Conservation (phyloP, 768 basidiomycete species). For the Dentipellis fragilis region DNA sequence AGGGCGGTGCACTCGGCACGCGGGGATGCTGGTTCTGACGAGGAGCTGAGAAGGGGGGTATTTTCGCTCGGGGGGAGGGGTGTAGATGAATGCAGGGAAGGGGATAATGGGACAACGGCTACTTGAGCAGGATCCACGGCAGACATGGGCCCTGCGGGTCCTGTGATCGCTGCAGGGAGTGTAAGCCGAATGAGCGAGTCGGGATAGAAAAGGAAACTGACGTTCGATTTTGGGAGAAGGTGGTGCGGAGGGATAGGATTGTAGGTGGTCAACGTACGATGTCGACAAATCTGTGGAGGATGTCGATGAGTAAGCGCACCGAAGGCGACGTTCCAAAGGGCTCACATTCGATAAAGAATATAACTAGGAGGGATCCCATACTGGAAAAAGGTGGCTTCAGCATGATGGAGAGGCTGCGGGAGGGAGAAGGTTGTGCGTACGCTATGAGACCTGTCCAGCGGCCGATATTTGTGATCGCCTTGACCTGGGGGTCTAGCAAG, state of each 20-base stretch:
- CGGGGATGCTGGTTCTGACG: background rate
- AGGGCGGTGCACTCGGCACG: background rate
- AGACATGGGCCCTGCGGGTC: background rate
- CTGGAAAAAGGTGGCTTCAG: conserved; percentile 23
- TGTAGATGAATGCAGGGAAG: background rate
- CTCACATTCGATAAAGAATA: conserved; percentile 78
- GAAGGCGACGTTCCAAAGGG: background rate
- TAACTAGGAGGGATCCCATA: conserved; percentile 51
- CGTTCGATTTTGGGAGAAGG: conserved; percentile 16
- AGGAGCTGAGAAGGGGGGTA: background rate
- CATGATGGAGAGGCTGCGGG: background rate
- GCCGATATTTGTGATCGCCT: conserved; percentile 31
- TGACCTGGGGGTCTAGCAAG: conserved; percentile 37
- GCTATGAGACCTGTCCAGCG: conserved; percentile 63
- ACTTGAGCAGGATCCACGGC: background rate
- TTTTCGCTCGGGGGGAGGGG: background rate
- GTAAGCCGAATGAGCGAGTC: background rate
- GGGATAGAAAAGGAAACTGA: background rate
- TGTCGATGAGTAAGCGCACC: conserved; percentile 4
- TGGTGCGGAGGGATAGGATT: conserved; percentile 43
- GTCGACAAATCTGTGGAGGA: conserved; percentile 53
- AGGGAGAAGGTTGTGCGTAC: conserved; percentile 29
- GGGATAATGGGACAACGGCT: background rate
- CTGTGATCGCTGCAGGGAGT: background rate
- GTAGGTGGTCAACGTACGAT: conserved; percentile 62